These are phyloP conservation scores for Gossypium bickii DNA, from an alignment of 345 rosid genomes.

Conservation along the genomic window DNA sequence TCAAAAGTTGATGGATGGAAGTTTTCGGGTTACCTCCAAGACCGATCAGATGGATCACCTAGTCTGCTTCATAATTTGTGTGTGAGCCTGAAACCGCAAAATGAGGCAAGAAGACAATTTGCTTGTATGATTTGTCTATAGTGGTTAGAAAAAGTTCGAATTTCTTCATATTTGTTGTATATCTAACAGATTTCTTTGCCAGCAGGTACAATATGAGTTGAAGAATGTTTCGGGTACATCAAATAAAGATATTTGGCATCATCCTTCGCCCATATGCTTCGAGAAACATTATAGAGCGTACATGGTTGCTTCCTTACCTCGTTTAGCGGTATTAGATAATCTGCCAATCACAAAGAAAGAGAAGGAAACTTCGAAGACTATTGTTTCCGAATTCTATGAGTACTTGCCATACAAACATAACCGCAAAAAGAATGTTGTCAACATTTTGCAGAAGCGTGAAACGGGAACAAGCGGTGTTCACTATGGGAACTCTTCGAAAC, in stretches of 20 bases:
- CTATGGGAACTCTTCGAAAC: conserved; percentile 29
- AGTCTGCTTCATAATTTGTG: neutral
- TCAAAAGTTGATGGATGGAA: conserved; percentile 16
- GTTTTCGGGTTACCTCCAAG: conserved; percentile 20
- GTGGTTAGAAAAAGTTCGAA: conserved; percentile 7
- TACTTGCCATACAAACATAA: conserved; percentile 37
- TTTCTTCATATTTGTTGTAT: conserved; percentile 15
- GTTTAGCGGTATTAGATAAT: conserved; percentile 44
- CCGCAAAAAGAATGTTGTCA: conserved; percentile 33
- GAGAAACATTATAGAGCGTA: conserved; percentile 52
- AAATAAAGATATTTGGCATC: conserved; percentile 35
- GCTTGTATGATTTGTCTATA: neutral
- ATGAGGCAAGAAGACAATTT: neutral
- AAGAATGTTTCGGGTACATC: conserved; percentile 9
- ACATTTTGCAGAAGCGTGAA: conserved; percentile 44
- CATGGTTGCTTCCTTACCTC: conserved; percentile 44
- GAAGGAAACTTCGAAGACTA: conserved; percentile 33
- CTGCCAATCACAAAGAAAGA: conserved; percentile 30
- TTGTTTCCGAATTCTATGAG: conserved; percentile 39
- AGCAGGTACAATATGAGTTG: conserved; percentile 3
- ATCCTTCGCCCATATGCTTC: conserved; percentile 50
- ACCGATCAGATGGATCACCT: conserved; percentile 6
- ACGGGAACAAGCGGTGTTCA: conserved; percentile 27
- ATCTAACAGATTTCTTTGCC: conserved; percentile 16
- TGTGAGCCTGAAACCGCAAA: neutral